Conservation (phyloP, 495 filamentous ascomycete species). For the Tricharina praecox region DNA sequence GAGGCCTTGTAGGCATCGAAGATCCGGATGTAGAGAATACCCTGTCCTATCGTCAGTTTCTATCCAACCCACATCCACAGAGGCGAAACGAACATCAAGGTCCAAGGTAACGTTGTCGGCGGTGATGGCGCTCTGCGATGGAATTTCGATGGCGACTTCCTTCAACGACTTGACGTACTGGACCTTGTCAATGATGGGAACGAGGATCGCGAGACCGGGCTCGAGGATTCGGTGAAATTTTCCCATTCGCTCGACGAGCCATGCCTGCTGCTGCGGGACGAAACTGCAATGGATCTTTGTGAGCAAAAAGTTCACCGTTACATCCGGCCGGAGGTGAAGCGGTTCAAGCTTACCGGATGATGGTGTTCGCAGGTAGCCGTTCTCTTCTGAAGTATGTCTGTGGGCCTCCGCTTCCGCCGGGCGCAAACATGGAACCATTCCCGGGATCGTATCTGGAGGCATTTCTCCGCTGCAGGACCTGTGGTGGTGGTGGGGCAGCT, state of each 20-base stretch:
- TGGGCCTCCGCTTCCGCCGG: neutral
- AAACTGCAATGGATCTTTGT: slow-evolving; percentile 33
- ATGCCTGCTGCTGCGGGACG: slow-evolving; percentile 96
- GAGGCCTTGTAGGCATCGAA: slow-evolving; percentile 97
- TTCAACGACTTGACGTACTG: slow-evolving; percentile 96
- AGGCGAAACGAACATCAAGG: slow-evolving; percentile 39
- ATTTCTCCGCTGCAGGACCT: neutral
- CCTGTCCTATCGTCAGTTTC: slow-evolving; percentile 25
- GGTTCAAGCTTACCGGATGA: slow-evolving; percentile 54
- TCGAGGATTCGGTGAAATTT: slow-evolving; percentile 84
- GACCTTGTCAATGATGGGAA: slow-evolving; percentile 87
- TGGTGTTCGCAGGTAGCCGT: slow-evolving; percentile 72
- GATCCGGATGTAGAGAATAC: slow-evolving; percentile 82
- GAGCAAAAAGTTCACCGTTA: neutral
- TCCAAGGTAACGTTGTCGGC: slow-evolving; percentile 96
- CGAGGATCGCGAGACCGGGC: slow-evolving; percentile 73
- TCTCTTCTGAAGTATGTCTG: slow-evolving; percentile 42
- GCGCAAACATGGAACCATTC: slow-evolving; percentile 2
- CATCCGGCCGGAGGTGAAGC: too few relatives aligned
- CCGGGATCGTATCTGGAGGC: neutral
- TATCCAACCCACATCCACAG: neutral
- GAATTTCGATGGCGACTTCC: slow-evolving; percentile 89
- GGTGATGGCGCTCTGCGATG: slow-evolving; percentile 88
- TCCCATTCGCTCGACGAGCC: slow-evolving; percentile 98
- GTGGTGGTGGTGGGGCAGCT: neutral